Conservation (phyloP, 345 rosid genomes). For the Pistacia atlantica region DNA sequence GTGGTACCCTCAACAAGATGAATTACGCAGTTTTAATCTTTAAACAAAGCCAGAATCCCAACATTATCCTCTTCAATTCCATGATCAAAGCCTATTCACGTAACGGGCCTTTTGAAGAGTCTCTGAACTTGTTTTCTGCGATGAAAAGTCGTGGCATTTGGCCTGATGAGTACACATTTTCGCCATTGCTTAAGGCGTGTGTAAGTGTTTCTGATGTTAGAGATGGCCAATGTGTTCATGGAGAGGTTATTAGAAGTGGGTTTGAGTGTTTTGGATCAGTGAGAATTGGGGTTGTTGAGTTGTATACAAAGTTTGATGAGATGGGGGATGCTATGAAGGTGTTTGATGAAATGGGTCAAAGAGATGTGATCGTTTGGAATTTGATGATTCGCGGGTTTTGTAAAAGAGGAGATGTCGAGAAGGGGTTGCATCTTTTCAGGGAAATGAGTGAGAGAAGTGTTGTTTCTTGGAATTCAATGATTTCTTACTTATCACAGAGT, state of each 20-base stretch:
- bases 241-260: slow-evolving; percentile 51
- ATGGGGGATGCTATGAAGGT: slow-evolving; percentile 57
- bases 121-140: slow-evolving; percentile 45
- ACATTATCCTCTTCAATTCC: slow-evolving; percentile 56
- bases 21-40: slow-evolving; percentile 52
- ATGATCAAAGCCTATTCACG: slow-evolving; percentile 68
- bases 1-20: slow-evolving; percentile 51
- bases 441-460: slow-evolving; percentile 58
- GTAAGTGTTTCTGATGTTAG: slow-evolving; percentile 34
- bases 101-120: slow-evolving; percentile 46
- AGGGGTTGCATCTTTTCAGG: slow-evolving; percentile 51
- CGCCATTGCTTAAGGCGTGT: slow-evolving; percentile 72
- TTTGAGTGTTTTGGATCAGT: slow-evolving; percentile 50
- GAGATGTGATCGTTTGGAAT: slow-evolving; percentile 67
- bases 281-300: slow-evolving; percentile 61
- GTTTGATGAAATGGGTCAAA: slow-evolving; percentile 60
- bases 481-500: slow-evolving; percentile 53
- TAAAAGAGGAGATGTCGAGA: slow-evolving; percentile 49
- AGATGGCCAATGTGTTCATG: slow-evolving; percentile 52
- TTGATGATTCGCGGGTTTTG: slow-evolving; percentile 69
- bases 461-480: slow-evolving; percentile 73
- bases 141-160: slow-evolving; percentile 57
- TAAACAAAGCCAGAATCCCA: slow-evolving; percentile 46
- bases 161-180: slow-evolving; percentile 73
- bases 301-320: slow-evolving; percentile 38